phyloP scores from a whole-genome alignment of 495 filamentous ascomycete species.

The Darksidea phi region DNA sequence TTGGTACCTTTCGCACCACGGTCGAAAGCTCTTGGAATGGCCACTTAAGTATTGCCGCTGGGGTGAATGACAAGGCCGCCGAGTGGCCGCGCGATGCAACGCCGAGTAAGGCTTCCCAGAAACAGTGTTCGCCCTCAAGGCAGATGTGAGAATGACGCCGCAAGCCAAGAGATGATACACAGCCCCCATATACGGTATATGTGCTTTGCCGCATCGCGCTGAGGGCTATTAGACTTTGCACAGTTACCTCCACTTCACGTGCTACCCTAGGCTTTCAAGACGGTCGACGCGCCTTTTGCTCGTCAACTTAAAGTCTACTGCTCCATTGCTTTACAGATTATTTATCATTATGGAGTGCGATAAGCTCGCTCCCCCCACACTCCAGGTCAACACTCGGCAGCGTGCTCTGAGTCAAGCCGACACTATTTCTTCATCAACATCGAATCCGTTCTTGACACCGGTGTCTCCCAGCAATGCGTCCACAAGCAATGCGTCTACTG shows the following conservation, averaged over 20 bases:
- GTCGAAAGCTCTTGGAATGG: not conserved
- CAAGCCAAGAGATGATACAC: not conserved
- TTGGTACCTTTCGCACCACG: not conserved
- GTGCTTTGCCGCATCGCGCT: not conserved
- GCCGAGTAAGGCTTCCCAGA: not conserved
- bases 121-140: not conserved
- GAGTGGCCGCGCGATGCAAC: not conserved
- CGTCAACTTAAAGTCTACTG: not conserved
- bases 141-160: not conserved
- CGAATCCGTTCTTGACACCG: not conserved
- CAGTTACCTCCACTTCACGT: not conserved
- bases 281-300: not conserved
- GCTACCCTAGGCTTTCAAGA: not conserved
- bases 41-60: not conserved
- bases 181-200: not conserved
- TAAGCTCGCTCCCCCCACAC: not conserved
- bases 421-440: not conserved
- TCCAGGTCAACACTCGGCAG: not conserved
- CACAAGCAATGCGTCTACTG: not conserved
- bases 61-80: not conserved
- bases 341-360: not conserved
- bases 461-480: not conserved
- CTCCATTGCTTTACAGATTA: not conserved
- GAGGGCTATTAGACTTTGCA: not conserved
- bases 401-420: not conserved